phyloP scores from a whole-genome alignment of 352 stramenopile species.

The Phytophthora kernoviae region DNA sequence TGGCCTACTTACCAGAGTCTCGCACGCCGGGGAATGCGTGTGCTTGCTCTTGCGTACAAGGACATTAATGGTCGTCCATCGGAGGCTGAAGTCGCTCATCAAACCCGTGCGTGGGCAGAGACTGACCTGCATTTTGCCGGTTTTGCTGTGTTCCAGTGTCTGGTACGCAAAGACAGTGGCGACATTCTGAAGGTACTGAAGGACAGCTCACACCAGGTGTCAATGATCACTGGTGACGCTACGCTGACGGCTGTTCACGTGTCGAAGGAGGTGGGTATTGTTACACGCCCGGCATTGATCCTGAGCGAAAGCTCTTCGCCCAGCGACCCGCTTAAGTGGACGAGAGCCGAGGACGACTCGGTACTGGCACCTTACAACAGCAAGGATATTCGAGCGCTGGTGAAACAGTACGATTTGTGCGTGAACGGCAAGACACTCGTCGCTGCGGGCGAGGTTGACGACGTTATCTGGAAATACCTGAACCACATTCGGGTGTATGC shows the following conservation, averaged over 20 bases:
- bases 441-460: constrained; percentile 76
- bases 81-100: constrained; percentile 77
- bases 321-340: constrained; percentile 71
- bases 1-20: constrained; percentile 88
- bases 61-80: constrained; percentile 80
- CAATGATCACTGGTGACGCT: constrained; percentile 99
- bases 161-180: constrained; percentile 96
- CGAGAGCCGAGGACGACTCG: constrained; percentile 75
- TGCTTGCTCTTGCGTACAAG: constrained; percentile 97
- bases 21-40: constrained; percentile 84
- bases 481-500: constrained; percentile 94
- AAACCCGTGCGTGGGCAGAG: constrained; percentile 91
- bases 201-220: constrained; percentile 91
- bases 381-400: constrained; percentile 56
- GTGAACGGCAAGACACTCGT: constrained; percentile 82
- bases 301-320: constrained; percentile 53
- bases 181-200: constrained; percentile 94
- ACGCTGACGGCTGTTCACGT: constrained; percentile 97
- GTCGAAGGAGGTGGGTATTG: constrained; percentile 94
- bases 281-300: constrained; percentile 79
- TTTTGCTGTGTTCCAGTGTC: constrained; percentile 91
- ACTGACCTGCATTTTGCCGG: constrained; percentile 95
- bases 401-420: constrained; percentile 88
- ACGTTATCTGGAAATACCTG: constrained; percentile 82
- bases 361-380: constrained; percentile 72